Percentiles rank a stretch among this genome's conserved stretches.
Evolutionary conservation across 2,329 filamentous ascomycete species (phyloP).

Genomic region (Metarhizium humberi): DNA sequence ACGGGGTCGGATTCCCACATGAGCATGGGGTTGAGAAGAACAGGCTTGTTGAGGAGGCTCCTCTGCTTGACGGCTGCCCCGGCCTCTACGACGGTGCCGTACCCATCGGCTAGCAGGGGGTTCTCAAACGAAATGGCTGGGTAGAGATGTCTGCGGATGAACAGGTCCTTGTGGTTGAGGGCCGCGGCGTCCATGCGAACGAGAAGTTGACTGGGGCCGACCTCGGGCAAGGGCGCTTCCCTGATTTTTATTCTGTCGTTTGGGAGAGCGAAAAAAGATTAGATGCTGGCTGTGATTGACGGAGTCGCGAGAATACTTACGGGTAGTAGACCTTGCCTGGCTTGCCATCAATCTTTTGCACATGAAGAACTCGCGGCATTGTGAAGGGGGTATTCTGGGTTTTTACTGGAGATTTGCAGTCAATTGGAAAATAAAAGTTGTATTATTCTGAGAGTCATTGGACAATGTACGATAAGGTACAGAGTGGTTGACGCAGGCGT

Average conservation of each 20-base stretch:
- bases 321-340: conserved; percentile 85
- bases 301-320: conserved; percentile 26
- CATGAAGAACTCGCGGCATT: conserved; percentile 49
- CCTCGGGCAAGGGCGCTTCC: conserved; percentile 51
- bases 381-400: not conserved
- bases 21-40: conserved; percentile 68
- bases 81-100: conserved; percentile 59
- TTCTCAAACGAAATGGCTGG: conserved; percentile 71
- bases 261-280: not conserved
- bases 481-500: too few species aligned
- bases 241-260: conserved; percentile 45
- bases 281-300: not conserved
- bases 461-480: too few species aligned
- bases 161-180: conserved; percentile 91
- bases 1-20: conserved; percentile 66
- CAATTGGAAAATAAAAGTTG: not conserved
- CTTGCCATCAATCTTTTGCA: conserved; percentile 64
- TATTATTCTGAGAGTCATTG: too few species aligned
- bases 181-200: conserved; percentile 70
- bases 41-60: conserved; percentile 50
- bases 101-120: conserved; percentile 76
- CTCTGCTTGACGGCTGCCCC: conserved; percentile 37
- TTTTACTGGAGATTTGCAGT: not conserved
- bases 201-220: conserved; percentile 59
- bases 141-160: conserved; percentile 88